Evolutionary conservation across 148 eudicot genomes (phyloP).

Genomic region (Persicaria tinctoria): DNA sequence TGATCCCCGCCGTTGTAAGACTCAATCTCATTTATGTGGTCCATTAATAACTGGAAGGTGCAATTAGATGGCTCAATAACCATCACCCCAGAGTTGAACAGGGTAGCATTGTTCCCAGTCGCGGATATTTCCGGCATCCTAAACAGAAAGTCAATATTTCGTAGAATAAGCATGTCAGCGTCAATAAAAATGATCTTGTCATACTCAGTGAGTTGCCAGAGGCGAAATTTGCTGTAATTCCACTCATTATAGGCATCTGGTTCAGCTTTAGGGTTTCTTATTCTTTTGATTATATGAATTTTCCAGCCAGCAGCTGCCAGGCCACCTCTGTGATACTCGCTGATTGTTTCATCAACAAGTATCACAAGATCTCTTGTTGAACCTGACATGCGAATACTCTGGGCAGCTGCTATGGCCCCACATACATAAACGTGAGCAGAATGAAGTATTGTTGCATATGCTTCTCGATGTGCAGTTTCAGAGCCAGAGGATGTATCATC

Average conservation of each 20-base stretch:
- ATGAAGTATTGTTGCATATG: constrained; percentile 18
- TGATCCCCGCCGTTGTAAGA: constrained; percentile 18
- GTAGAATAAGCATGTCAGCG: constrained; percentile 15
- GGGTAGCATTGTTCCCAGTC: constrained; percentile 11
- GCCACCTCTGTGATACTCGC: constrained; percentile 10
- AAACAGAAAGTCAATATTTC: constrained; percentile 13
- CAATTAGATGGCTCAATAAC: constrained; percentile 16
- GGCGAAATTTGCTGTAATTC: constrained; percentile 16
- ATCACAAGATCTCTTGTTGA: constrained; percentile 16
- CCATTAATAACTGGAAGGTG: constrained; percentile 16
- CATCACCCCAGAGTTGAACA: constrained; percentile 19
- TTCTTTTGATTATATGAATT: constrained; percentile 13
- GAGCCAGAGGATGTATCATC: constrained; percentile 1
- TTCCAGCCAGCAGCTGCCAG: constrained; percentile 17
- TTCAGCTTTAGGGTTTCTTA: constrained; percentile 15
- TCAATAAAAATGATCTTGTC: constrained; percentile 18
- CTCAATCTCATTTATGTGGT: constrained; percentile 7
- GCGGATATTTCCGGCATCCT: constrained; percentile 14
- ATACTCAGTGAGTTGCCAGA: constrained; percentile 18
- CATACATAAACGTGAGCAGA: constrained; percentile 15
- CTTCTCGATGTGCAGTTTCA: constrained; percentile 12
- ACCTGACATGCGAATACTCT: constrained; percentile 14
- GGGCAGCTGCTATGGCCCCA: constrained; percentile 20
- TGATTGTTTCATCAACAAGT: constrained; percentile 15
- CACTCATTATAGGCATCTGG: constrained; percentile 16